Evolutionary conservation across 2,329 filamentous ascomycete species (phyloP), one percentile per base, ranked within the genome.

Genomic region (Colletotrichum sp.): DNA sequence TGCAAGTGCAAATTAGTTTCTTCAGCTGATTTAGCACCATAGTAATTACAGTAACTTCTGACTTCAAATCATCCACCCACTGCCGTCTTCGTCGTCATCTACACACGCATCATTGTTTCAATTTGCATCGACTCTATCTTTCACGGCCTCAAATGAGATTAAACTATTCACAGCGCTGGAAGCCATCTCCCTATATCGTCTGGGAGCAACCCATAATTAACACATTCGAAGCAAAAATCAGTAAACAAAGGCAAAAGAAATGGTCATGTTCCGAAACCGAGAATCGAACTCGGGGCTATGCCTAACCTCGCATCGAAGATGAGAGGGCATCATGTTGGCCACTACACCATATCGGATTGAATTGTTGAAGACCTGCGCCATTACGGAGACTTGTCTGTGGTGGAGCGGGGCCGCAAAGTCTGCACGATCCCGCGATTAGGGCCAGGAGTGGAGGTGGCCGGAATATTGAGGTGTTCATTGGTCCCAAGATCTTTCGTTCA

Each of bases 231-330:
- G 15, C 34, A 39, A 39, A 39, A 39, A 39, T 3, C 19, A 19
- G 36, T 39, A 19, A 19, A 9, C 5, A 39, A 39, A 19, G 32
- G 9, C 27, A 5, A 65, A 30, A 49, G 2, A 49, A 5, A 44
- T 8, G 3, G 0, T 13, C 9, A 8, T 30, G 16, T 69, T 69
- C 66, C 66, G 66, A 69, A 69, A 69, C 66, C 66, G 66, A 69
- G 66, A 69, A 69, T 69, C 66, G 66, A 69, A 69, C 66, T 69
- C 66, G 66, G 66, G 66, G 66, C 67, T 69, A 69, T 69, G 67
- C 67, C 67, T 69, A 59, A 57, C 30, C 66, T 59, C 66, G 30
- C 59, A 63, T 59, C 52, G 6, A 19, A 12, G 32, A 69, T 69
- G 67, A 69, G 55, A 69, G 52, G 55, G 67, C 67, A 61, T 69